Conservation (phyloP, 2,329 filamentous ascomycete species). For the Aspergillus sp. region DNA sequence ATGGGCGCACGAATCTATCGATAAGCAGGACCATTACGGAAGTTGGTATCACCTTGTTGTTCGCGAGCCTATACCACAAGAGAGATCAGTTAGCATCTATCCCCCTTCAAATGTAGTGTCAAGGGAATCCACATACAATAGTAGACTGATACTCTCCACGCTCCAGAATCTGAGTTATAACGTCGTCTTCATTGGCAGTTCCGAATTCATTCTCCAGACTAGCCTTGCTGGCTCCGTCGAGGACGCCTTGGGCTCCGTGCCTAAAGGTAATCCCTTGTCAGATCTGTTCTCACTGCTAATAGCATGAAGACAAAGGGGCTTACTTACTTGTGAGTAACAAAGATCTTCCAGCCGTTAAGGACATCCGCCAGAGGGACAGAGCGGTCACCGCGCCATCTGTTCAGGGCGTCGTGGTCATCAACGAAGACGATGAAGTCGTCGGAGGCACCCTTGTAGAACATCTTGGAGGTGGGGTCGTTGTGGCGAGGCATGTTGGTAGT, state of each 20-base stretch:
- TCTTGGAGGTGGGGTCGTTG: slow-evolving; percentile 70
- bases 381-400: slow-evolving; percentile 82
- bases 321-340: slow-evolving; percentile 83
- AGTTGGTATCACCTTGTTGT: slow-evolving; percentile 35
- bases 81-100: slow-evolving; percentile 11
- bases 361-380: slow-evolving; percentile 80
- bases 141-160: slow-evolving; percentile 68
- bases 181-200: slow-evolving; percentile 74
- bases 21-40: slow-evolving; percentile 23
- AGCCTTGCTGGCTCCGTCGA: slow-evolving; percentile 73
- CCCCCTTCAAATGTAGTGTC: neutral
- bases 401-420: slow-evolving; percentile 57
- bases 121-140: slow-evolving; percentile 48
- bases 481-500: slow-evolving; percentile 64
- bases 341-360: slow-evolving; percentile 84
- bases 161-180: slow-evolving; percentile 78
- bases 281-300: neutral
- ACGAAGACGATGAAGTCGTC: slow-evolving; percentile 68
- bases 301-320: neutral
- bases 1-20: slow-evolving; percentile 7
- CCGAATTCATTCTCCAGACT: slow-evolving; percentile 85
- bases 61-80: slow-evolving; percentile 29
- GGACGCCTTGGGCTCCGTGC: slow-evolving; percentile 80
- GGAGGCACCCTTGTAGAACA: slow-evolving; percentile 78
- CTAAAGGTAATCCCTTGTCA: slow-evolving; percentile 36